Evolutionary conservation across 2,329 filamentous ascomycete genomes (phyloP).

Genomic region (Leptographium galeiforme): DNA sequence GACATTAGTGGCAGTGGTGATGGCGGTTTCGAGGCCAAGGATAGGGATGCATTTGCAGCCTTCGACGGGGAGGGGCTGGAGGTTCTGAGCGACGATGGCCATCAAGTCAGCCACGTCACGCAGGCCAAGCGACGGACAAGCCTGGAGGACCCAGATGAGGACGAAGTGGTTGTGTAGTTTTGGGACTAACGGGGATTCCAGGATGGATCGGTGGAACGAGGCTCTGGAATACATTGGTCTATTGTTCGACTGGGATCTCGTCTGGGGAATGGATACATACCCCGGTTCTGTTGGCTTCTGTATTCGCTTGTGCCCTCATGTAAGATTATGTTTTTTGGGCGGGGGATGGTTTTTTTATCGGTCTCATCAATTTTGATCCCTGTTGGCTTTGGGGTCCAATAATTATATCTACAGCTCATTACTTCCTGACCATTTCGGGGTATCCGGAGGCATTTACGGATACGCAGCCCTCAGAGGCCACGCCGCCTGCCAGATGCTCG

Average conservation of each 20-base stretch:
- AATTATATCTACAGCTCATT: too few relatives aligned
- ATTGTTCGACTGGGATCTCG: background rate
- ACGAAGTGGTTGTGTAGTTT: constrained; percentile 27
- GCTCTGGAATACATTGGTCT: background rate
- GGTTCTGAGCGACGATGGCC: constrained; percentile 25
- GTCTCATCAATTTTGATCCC: too few relatives aligned
- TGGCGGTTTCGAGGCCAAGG: background rate
- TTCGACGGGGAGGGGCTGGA: constrained; percentile 13
- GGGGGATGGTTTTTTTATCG: too few relatives aligned
- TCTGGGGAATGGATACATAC: too few relatives aligned
- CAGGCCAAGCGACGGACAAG: constrained; percentile 42
- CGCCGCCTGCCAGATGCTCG: too few relatives aligned
- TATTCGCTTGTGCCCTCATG: background rate
- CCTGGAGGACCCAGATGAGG: constrained; percentile 46
- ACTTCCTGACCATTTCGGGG: too few relatives aligned
- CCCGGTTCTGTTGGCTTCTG: too few relatives aligned
- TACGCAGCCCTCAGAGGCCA: too few relatives aligned
- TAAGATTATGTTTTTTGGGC: background rate
- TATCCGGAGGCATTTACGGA: too few relatives aligned
- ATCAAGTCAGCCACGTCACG: constrained; percentile 30
- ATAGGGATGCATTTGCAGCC: background rate
- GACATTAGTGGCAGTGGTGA: background rate
- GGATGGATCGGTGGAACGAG: background rate
- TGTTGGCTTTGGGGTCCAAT: too few relatives aligned
- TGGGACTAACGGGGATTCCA: background rate